Percentiles rank a stretch among this genome's conserved stretches.
phyloP scores from a whole-genome alignment of 352 stramenopile species.

The Lagenidium sp. region DNA sequence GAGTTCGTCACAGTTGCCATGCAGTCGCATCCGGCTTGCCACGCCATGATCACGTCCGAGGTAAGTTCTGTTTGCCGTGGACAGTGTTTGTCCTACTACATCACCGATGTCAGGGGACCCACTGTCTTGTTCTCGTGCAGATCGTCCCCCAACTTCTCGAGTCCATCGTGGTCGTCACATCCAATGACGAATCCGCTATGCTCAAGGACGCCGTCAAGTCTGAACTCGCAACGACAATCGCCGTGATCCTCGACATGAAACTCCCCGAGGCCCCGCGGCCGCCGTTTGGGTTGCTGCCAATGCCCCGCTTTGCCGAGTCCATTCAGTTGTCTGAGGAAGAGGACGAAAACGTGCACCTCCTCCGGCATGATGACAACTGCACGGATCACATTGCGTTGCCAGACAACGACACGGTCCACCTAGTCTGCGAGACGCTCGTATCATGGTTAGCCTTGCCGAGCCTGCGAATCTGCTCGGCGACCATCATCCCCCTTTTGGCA shows the following conservation, averaged over 20 bases:
- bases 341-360: slow-evolving; percentile 18
- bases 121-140: slow-evolving; percentile 38
- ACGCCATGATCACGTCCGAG: no score
- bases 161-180: no score
- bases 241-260: slow-evolving; percentile 45
- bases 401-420: neutral
- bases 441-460: no score
- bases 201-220: slow-evolving; percentile 35
- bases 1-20: slow-evolving; percentile 53
- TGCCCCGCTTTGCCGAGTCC: slow-evolving; percentile 52
- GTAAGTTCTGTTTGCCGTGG: no score
- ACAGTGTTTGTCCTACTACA: no score
- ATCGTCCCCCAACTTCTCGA: slow-evolving; percentile 34
- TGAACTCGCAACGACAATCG: slow-evolving; percentile 45
- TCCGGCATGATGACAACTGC: slow-evolving; percentile 10
- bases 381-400: neutral
- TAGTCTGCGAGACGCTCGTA: slow-evolving; percentile 5
- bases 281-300: slow-evolving; percentile 35
- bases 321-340: slow-evolving; percentile 20
- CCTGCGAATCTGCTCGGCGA: no score
- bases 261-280: slow-evolving; percentile 24
- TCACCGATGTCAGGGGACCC: no score
- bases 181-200: no score
- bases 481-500: no score
- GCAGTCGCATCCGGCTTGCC: slow-evolving; percentile 43